Conservation (phyloP, 1,284 basidiomycete genomes). For the Marasmius oreades region DNA sequence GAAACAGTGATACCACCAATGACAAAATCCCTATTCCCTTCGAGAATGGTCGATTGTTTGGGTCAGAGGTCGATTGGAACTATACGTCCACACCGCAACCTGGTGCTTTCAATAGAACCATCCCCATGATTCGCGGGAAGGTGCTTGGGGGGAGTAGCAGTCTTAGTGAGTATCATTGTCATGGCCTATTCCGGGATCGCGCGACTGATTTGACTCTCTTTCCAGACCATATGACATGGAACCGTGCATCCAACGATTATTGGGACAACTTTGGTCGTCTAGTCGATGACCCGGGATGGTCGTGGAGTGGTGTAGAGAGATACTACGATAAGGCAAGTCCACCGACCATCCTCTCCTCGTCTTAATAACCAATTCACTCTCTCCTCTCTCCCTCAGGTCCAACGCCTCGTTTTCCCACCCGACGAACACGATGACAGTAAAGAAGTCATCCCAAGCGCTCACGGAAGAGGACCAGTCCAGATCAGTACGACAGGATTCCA, state of each 20-base stretch:
- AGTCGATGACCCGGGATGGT: conserved; percentile 25
- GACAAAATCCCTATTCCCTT: not conserved
- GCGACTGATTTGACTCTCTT: conserved; percentile 3
- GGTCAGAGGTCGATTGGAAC: conserved; percentile 2
- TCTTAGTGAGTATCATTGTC: not conserved
- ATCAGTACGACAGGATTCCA: conserved; percentile 17
- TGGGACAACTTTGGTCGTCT: conserved; percentile 23
- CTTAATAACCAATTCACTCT: too few species aligned
- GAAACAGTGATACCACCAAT: not conserved
- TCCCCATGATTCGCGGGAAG: not conserved
- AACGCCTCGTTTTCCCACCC: conserved; percentile 14
- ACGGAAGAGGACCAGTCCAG: conserved; percentile 17
- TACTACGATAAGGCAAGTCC: conserved; percentile 18
- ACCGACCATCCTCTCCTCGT: too few species aligned
- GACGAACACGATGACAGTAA: conserved; percentile 18
- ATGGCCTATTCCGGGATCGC: not conserved
- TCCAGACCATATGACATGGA: conserved; percentile 23
- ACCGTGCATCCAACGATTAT: conserved; percentile 26
- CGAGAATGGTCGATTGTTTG: not conserved
- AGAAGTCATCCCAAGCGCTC: conserved; percentile 14
- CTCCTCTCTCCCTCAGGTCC: too few species aligned
- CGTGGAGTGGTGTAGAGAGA: conserved; percentile 21
- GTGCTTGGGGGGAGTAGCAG: conserved; percentile 4
- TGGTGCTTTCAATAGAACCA: not conserved
- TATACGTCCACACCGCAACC: conserved; percentile 4